Evolutionary conservation across 352 stramenopile genomes (phyloP), one percentile per base, ranked within the genome.

Genomic region (Globisporangium radiosum): DNA sequence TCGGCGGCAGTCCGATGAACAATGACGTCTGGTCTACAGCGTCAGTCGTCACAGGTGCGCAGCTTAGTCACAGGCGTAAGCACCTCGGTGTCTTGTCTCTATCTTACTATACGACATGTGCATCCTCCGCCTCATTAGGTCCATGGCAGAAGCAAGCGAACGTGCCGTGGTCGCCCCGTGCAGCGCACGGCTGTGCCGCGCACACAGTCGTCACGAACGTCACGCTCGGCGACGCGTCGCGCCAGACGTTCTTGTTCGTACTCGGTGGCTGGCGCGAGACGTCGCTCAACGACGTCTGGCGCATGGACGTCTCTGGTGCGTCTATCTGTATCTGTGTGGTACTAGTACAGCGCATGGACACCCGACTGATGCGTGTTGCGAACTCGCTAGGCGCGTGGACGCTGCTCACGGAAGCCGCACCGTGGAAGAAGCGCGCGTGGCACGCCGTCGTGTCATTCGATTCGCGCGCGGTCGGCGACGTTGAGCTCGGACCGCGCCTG

Each of bases 11-110:
- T 62, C 84, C 84, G n/a, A 59, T 91, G 14, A 90, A 84, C 59
- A 91, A 90, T 63, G 75, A 90, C 14, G 80, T 94, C 44, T 94
- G 82, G 81, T 84, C 70, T 5, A 87, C 84, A 0, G 56, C 70
- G 0, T 91, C 81, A 0, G 63, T 90, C n/a, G 56, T 91, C 14
- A 60, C 56, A 42, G 76, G 81, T 51, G 43, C 11, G 50, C 15
- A 4, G 6, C 15, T 3, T 39, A 7, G n/a, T 39, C 37, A 15
- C 11, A 19, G 15, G 39, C 11, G 10, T 25, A 15, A 38, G 0
- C 15, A 38, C 11, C 1, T 2, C 1, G 1, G 40, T n/a, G 25
- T 3, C 25, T 33, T 33, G 25, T 33, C 25, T 33, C 25, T 33
- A 33, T 25, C n/a, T 49, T 1, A n/a, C 50, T 11, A 7, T 14